Base-by-base conservation (phyloP, 148 eudicot species). In the Rheum nobile region DNA sequence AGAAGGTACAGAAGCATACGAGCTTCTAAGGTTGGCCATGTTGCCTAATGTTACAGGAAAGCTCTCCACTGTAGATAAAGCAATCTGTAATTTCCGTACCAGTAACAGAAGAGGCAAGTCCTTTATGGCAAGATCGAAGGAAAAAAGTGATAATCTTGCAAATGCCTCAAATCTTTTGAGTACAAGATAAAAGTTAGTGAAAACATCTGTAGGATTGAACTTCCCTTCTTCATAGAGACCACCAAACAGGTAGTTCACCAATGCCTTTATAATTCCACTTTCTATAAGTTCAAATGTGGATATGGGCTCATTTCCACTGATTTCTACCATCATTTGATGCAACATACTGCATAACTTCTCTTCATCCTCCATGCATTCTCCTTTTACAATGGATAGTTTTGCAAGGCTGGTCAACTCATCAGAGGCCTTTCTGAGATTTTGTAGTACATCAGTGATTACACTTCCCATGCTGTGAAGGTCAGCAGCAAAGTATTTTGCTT, bases 251-350 rank as follows among this genome's bases (percentile, higher is more conserved):
- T 86, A 95, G 65, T 78, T 85, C 52, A 88, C 80, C 52, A 95
- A 72, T 67, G 96, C 88, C 76, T 84, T 90, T 28, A 90, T 74
- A 59, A 91, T 87, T 55, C 98, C 96, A 86, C 98, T 95, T 79
- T 88, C 98, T 54, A 95, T 80, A 72, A 95, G 86, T 70, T 91
- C 98, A 87, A 95, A 95, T 75, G 96, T 91, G 47, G 98, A 95
- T 79, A 91, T 84, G 29, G 88, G 80, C 81, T 85, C 93, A 67
- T 71, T 78, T 57, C 91, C 93, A 80, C 85, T 84, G 38, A 95
- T 79, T 78, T 82, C 86, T 10, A 75, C 83, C 87, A 91, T 78
- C 26, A 90, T 86, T 80, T 84, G 81, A 73, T 81, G 82, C 82
- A 95, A 73, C 55, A 87, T 76, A 72, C 68, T 24, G 71, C 71